Base-by-base conservation (phyloP, 352 stramenopile species). In the Aphanomyces euteiches region DNA sequence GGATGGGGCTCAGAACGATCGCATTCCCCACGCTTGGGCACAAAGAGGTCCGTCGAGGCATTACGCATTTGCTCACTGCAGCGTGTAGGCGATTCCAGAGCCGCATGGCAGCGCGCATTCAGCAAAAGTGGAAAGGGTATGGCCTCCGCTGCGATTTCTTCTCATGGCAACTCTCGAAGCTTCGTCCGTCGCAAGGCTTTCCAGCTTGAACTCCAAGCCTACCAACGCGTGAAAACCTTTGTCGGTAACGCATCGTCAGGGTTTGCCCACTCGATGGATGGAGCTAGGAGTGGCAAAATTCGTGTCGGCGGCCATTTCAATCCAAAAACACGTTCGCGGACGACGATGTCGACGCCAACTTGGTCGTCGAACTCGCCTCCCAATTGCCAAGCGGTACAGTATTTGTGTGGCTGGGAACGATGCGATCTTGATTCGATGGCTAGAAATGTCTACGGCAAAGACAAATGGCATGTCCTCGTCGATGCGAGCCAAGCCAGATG, bases 281-380 rank as follows among this genome's bases (percentile, higher is more conserved):
- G 28, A 28, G 28, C 28, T 28, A 28, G 28, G 28, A 28, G 28
- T 28, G 28, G 28, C 28, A 28, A 28, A 28, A 28, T 28, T 28
- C 28, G 28, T 28, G 0, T 28, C 28, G 28, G 77, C 66, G 8
- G 75, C 79, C 7, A 43, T 76, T 17, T 63, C 70, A 5, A 79
- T 90, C 15, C 81, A 90, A 65, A 75, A 79, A 8, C 45, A 80
- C 5, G 84, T 81, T 40, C 79, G 81, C 15, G 79, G 80, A 19
- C 47, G 43, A 15, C 64, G 41, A 28, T 77, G 76, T 58, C 73
- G 76, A 13, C 60, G 78, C 1, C 69, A 76, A 4, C 78, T 83
- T 40, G 68, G 78, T 40, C 69, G 61, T 47, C 73, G 60, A 43
- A 47, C 56, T 67, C 53, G 63, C 37, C 61, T 43, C 34, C 56